These are phyloP conservation scores for Erysimum cheiri DNA, from an alignment of 441 rosid genomes.

Conservation along the genomic window DNA sequence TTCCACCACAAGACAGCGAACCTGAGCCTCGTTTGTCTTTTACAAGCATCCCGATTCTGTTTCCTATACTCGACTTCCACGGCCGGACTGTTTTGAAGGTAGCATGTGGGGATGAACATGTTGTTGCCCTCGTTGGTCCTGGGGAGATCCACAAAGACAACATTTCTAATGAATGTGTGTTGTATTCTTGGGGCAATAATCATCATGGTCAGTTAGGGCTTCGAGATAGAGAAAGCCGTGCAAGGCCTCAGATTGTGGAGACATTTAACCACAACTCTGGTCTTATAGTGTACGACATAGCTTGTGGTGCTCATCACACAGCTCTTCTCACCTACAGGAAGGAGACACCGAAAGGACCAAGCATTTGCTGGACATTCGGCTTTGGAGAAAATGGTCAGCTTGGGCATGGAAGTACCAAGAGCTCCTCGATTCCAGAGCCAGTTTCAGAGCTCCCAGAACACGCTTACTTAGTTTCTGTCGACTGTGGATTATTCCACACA, in stretches of 20 bases:
- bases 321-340: constrained; percentile 68
- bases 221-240: constrained; percentile 69
- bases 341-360: constrained; percentile 56
- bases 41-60: constrained; percentile 57
- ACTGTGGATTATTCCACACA: constrained; percentile 91
- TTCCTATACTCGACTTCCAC: constrained; percentile 62
- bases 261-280: constrained; percentile 56
- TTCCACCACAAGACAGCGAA: constrained; percentile 55
- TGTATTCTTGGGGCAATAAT: constrained; percentile 90
- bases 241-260: constrained; percentile 63
- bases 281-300: constrained; percentile 71
- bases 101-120: constrained; percentile 92
- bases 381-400: constrained; percentile 91
- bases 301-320: constrained; percentile 92
- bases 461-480: constrained; percentile 63
- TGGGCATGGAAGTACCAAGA: constrained; percentile 78
- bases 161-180: constrained; percentile 46
- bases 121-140: constrained; percentile 68
- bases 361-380: constrained; percentile 90
- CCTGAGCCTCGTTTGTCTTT: constrained; percentile 52
- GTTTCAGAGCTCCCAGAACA: constrained; percentile 66
- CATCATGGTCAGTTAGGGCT: constrained; percentile 81
- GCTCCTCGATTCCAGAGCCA: constrained; percentile 60
- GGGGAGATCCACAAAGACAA: constrained; percentile 57
- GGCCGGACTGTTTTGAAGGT: constrained; percentile 86